Evolutionary conservation across 2,329 filamentous ascomycete genomes (phyloP), one percentile per base, ranked within the genome.

Genomic region (Penicillium hordei): DNA sequence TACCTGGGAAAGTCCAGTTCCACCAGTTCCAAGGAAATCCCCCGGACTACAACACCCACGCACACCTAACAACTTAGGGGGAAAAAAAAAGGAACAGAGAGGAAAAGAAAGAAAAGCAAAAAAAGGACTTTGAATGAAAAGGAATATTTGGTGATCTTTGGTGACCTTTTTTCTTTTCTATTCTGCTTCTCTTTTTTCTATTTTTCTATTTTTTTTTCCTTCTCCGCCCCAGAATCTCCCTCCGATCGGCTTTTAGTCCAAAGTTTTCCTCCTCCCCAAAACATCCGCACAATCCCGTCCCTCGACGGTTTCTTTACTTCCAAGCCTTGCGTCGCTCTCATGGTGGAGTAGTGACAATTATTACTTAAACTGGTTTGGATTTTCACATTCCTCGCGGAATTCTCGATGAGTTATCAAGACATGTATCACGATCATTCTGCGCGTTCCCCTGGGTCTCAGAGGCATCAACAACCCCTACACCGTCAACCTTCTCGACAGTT

Each of bases 401-500:
- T 61, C 57, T 60, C 60, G 50, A 72, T 72, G 71, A 72, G 67
- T 69, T 73, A 76, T 73, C 73, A 76, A 68, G 74, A 76, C 54
- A 76, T 78, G 82, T 92, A 90, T 79, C 86, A 89, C 78, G 88
- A 89, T 52, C 50, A 52, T 67, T 76, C 83, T 61, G 88, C 87
- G 72, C 88, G 90, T 70, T 91, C 89, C 63, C 90, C 91, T 39
- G 87, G 85, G 70, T 86, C 88, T 33, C 86, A 89, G 72, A 89
- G 89, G 66, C 83, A 83, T 68, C 81, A 80, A 71, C 80, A 88
- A 80, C 81, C 82, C 58, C 79, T 89, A 57, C 86, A 89, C 70
- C 86, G 89, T 65, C 87, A 89, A 72, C 80, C 86, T 43, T 93
- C 91, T 66, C 85, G 91, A 67, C 89, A 89, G 65, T 90, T 93